phyloP scores from a whole-genome alignment of 306 rosid genomes.

The Heteromeles arbutifolia region DNA sequence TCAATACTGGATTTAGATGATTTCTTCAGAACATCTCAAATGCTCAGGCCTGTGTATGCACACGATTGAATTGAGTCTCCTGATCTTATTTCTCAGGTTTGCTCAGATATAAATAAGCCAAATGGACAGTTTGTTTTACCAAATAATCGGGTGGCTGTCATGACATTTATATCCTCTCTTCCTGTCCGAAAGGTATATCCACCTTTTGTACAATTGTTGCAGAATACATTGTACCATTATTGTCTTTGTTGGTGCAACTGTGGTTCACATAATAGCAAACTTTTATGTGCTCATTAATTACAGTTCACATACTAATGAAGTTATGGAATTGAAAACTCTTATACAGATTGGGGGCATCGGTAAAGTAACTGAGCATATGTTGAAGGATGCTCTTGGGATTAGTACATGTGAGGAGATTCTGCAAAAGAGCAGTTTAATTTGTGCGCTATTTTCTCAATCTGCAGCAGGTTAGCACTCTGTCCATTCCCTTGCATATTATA shows the following conservation, averaged over 20 bases:
- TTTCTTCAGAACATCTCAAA: slow-evolving; percentile 10
- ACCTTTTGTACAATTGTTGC: slow-evolving; percentile 4
- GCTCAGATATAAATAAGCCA: slow-evolving; percentile 97
- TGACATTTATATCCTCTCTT: slow-evolving; percentile 84
- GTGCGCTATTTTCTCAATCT: slow-evolving; percentile 75
- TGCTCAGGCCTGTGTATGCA: not conserved
- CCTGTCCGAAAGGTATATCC: slow-evolving; percentile 81
- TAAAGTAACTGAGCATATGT: slow-evolving; percentile 82
- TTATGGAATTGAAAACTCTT: slow-evolving; percentile 15
- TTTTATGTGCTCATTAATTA: slow-evolving; percentile 12
- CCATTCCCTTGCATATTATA: not conserved
- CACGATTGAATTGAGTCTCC: slow-evolving; percentile 2
- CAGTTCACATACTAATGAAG: slow-evolving; percentile 7
- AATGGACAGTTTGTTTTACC: slow-evolving; percentile 90
- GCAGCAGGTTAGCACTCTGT: slow-evolving; percentile 58
- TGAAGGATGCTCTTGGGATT: slow-evolving; percentile 73
- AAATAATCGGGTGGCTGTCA: slow-evolving; percentile 64
- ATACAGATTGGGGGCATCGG: slow-evolving; percentile 95
- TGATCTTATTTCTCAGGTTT: slow-evolving; percentile 47
- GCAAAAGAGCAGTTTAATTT: slow-evolving; percentile 59
- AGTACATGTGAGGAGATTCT: slow-evolving; percentile 80
- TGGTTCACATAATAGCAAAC: not conserved
- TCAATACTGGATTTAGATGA: slow-evolving; percentile 1
- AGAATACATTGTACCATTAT: not conserved
- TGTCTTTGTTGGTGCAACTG: not conserved